Evolutionary conservation across 805 yeast species (phyloP), one percentile per base, ranked within the genome.

Genomic region (Wickerhamomyces sydowiorum): DNA sequence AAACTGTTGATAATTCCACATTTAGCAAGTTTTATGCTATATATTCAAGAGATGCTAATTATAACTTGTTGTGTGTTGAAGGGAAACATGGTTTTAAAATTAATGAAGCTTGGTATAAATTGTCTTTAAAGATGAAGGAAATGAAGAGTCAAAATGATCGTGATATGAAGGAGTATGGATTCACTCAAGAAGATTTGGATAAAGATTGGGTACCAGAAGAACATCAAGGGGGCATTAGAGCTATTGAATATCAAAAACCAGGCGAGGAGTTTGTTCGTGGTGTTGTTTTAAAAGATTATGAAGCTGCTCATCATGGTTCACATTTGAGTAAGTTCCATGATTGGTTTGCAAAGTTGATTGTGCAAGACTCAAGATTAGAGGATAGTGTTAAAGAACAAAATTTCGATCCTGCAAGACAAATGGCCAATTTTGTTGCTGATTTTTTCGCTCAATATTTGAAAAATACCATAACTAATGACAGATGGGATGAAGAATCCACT

Each of bases 401-500:
- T 3, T 18, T 30, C 27, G 55, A 51, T 13, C 15, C 21, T 7
- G 49, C 46, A 12, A 37, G 41, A 27, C 36, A 50, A 6, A 53
- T 56, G 37, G 66, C 67, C 27, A 54, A 50, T 30, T 9, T 40
- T 5, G 56, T 69, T 48, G 61, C 78, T 15, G 64, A 68, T 13
- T 65, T 61, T 38, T 78, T 78, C 52, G 78, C 65, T n/a, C 48
- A 52, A 0, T 60, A 63, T 18, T 57, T 78, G 57, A 75, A 73
- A 50, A 74, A 77, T 49, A 65, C 74, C 2, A 67, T 71, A 6
- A 50, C 49, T 4, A 51, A 62, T 40, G 83, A 78, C 51, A 59
- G 69, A 51, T 78, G 83, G 83, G 63, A 62, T 10, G 47, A 51
- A 7, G 67, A n/a, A n/a, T n/a, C n/a, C n/a, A n/a, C n/a, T n/a